These are phyloP conservation scores for Aspergillus puulaauensis DNA, from an alignment of 2,329 filamentous ascomycete genomes.

Conservation along the genomic window DNA sequence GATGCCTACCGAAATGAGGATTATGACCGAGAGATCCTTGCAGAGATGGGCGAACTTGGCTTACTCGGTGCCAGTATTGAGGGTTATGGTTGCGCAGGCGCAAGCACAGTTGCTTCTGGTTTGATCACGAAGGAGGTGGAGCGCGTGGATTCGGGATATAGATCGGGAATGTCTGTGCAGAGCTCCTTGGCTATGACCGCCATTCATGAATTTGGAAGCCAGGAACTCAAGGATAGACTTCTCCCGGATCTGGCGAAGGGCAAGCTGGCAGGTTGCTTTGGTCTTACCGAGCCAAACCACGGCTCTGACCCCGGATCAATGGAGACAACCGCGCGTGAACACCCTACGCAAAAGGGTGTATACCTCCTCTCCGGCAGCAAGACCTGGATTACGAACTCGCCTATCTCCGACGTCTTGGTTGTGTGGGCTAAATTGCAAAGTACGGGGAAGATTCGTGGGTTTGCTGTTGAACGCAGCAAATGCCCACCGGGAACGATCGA, in stretches of 20 bases:
- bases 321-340: slow-evolving; percentile 82
- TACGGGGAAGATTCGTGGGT: slow-evolving; percentile 91
- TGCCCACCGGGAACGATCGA: slow-evolving; percentile 87
- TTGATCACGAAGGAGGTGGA: slow-evolving; percentile 89
- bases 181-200: slow-evolving; percentile 92
- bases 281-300: slow-evolving; percentile 89
- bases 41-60: slow-evolving; percentile 92
- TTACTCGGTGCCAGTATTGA: slow-evolving; percentile 81
- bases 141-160: slow-evolving; percentile 85
- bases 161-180: slow-evolving; percentile 91
- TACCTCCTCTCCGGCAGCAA: slow-evolving; percentile 77
- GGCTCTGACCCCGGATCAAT: slow-evolving; percentile 88
- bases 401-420: slow-evolving; percentile 79
- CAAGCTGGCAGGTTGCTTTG: slow-evolving; percentile 80
- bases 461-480: slow-evolving; percentile 79
- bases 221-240: slow-evolving; percentile 83
- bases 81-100: slow-evolving; percentile 85
- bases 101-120: slow-evolving; percentile 83
- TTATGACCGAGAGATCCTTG: slow-evolving; percentile 80
- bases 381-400: slow-evolving; percentile 95
- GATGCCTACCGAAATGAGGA: slow-evolving; percentile 84
- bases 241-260: slow-evolving; percentile 80
- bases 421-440: slow-evolving; percentile 92
- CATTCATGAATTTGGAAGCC: slow-evolving; percentile 82
- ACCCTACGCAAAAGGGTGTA: slow-evolving; percentile 80